phyloP scores from a whole-genome alignment of 805 yeast genomes.

The Teunomyces atbi region DNA sequence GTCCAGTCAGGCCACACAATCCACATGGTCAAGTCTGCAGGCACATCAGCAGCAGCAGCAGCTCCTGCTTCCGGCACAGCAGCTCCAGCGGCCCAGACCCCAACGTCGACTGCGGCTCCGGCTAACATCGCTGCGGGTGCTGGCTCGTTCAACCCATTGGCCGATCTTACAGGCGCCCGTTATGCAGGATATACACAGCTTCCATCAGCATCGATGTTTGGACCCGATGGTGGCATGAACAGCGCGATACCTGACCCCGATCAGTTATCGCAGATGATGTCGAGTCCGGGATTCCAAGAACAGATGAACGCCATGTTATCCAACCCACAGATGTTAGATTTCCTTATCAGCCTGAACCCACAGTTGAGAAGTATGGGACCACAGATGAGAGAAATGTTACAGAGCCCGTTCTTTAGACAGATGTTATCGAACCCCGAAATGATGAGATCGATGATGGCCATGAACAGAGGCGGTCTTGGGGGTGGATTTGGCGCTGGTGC shows the following conservation, averaged over 20 bases:
- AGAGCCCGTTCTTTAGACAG: constrained; percentile 77
- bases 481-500: constrained; percentile 15
- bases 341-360: constrained; percentile 77
- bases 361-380: constrained; percentile 86
- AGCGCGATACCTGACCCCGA: constrained; percentile 68
- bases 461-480: constrained; percentile 49
- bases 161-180: constrained; percentile 91
- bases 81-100: constrained; percentile 16
- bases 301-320: constrained; percentile 77
- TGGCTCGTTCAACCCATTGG: constrained; percentile 85
- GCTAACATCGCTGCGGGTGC: constrained; percentile 81
- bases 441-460: constrained; percentile 77
- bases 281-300: constrained; percentile 77
- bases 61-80: constrained; percentile 17
- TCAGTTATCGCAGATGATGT: constrained; percentile 72
- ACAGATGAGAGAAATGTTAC: constrained; percentile 80
- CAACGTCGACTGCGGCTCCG: constrained; percentile 50
- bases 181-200: constrained; percentile 90
- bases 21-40: constrained; percentile 84
- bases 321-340: constrained; percentile 87
- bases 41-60: constrained; percentile 30
- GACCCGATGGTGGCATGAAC: constrained; percentile 92
- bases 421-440: constrained; percentile 73
- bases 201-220: constrained; percentile 86
- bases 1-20: constrained; percentile 83